These are phyloP conservation scores for Drechslerella dactyloides DNA, from an alignment of 2,329 filamentous ascomycete genomes.

Conservation along the genomic window DNA sequence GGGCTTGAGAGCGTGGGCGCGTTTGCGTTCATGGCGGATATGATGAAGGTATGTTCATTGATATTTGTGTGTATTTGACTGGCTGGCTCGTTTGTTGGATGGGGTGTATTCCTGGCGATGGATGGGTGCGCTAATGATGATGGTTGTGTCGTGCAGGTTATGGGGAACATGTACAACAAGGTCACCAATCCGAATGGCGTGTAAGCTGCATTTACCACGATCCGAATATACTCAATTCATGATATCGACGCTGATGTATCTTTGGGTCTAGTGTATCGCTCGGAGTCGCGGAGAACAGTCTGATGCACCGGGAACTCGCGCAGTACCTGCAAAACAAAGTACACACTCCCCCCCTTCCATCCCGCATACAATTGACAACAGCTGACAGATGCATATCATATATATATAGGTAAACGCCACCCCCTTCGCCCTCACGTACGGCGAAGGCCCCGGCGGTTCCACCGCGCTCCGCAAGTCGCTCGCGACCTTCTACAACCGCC, in stretches of 20 bases:
- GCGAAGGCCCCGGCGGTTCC: slow-evolving; percentile 47
- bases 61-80: too few species aligned
- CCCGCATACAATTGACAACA: too few species aligned
- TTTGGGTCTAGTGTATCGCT: slow-evolving; percentile 42
- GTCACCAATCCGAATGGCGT: slow-evolving; percentile 52
- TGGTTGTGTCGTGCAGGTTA: slow-evolving; percentile 5
- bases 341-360: too few species aligned
- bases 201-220: slow-evolving; percentile 21
- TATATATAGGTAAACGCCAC: slow-evolving; percentile 30
- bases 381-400: background rate
- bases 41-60: slow-evolving; percentile 34
- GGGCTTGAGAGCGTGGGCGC: slow-evolving; percentile 30
- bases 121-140: background rate
- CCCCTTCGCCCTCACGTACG: slow-evolving; percentile 47
- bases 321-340: slow-evolving; percentile 51
- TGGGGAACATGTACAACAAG: slow-evolving; percentile 49
- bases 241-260: background rate
- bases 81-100: background rate
- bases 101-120: background rate
- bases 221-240: background rate
- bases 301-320: slow-evolving; percentile 49
- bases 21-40: slow-evolving; percentile 24
- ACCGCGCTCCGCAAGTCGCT: slow-evolving; percentile 42
- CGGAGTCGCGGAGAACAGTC: slow-evolving; percentile 52
- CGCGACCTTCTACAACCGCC: slow-evolving; percentile 46